phyloP scores from a whole-genome alignment of 805 yeast species.

The Lipomyces yamadae region DNA sequence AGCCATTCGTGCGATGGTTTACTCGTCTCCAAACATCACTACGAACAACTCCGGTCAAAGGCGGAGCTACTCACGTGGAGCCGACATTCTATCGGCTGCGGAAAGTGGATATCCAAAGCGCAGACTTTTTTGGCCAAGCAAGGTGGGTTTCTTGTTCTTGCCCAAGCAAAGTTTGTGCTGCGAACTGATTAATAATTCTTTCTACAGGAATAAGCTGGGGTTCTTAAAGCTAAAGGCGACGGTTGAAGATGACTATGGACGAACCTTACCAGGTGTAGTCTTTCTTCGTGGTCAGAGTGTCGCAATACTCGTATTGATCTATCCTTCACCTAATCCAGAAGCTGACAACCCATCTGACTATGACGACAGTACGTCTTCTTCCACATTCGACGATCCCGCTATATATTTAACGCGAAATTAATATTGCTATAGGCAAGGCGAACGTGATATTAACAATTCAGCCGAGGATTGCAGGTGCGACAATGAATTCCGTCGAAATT shows the following conservation, averaged over 20 bases:
- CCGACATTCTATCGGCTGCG: conserved; percentile 23
- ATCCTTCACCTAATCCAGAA: conserved; percentile 25
- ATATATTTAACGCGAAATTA: background rate
- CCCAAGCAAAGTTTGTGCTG: no score
- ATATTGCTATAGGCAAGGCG: conserved; percentile 18
- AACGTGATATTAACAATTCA: conserved; percentile 38
- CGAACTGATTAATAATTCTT: background rate
- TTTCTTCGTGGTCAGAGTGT: conserved; percentile 41
- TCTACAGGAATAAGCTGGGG: conserved; percentile 34
- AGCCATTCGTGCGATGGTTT: conserved; percentile 31
- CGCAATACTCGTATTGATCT: conserved; percentile 40
- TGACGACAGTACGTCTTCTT: conserved; percentile 25
- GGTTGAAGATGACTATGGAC: conserved; percentile 36
- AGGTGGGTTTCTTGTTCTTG: background rate
- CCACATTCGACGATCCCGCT: no score
- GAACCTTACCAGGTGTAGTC: conserved; percentile 41
- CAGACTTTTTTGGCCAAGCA: conserved; percentile 36
- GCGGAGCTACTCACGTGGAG: conserved; percentile 10
- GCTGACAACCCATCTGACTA: conserved; percentile 28
- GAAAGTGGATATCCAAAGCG: conserved; percentile 38
- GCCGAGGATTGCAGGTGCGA: conserved; percentile 41
- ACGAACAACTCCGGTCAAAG: conserved; percentile 23
- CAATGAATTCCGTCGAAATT: conserved; percentile 37
- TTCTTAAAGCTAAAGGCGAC: conserved; percentile 40
- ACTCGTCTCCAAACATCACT: conserved; percentile 17